These are phyloP conservation scores for Leccinum longicurvipes DNA, from an alignment of 768 basidiomycete genomes.

Conservation along the genomic window DNA sequence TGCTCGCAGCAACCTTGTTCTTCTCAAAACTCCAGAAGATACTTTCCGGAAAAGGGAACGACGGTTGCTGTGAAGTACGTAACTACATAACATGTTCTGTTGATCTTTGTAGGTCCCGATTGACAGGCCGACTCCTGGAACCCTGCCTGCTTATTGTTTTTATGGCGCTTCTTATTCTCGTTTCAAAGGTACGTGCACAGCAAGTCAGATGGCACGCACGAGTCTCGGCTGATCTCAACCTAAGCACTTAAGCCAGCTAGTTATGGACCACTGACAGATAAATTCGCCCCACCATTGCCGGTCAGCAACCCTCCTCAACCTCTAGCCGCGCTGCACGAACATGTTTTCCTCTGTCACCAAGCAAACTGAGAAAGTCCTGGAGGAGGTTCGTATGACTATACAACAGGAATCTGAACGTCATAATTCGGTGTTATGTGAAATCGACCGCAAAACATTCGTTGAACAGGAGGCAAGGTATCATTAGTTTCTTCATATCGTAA, in stretches of 20 bases:
- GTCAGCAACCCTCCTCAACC: background rate
- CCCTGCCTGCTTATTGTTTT: conserved; percentile 13
- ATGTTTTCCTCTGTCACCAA: conserved; percentile 5
- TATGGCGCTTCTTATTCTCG: conserved; percentile 9
- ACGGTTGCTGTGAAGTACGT: background rate
- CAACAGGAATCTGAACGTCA: background rate
- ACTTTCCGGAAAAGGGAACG: background rate
- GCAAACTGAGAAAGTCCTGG: background rate
- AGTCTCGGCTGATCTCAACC: background rate
- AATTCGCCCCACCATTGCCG: background rate
- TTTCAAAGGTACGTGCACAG: conserved; percentile 11
- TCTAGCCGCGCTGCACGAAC: background rate
- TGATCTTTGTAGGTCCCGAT: conserved; percentile 13
- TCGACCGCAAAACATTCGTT: background rate
- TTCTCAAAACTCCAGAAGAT: too few species aligned
- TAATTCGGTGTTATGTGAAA: conserved; percentile 1
- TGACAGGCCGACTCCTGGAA: background rate
- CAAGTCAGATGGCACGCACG: background rate
- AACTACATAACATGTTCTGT: background rate
- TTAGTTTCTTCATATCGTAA: too few species aligned
- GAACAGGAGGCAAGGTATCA: conserved; percentile 9
- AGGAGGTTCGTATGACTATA: background rate
- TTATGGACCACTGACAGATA: conserved; percentile 10
- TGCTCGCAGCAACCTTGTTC: too few species aligned
- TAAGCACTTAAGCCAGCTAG: background rate